Evolutionary conservation across 1,284 basidiomycete genomes (phyloP).

Genomic region (Neonothopanus nambi): DNA sequence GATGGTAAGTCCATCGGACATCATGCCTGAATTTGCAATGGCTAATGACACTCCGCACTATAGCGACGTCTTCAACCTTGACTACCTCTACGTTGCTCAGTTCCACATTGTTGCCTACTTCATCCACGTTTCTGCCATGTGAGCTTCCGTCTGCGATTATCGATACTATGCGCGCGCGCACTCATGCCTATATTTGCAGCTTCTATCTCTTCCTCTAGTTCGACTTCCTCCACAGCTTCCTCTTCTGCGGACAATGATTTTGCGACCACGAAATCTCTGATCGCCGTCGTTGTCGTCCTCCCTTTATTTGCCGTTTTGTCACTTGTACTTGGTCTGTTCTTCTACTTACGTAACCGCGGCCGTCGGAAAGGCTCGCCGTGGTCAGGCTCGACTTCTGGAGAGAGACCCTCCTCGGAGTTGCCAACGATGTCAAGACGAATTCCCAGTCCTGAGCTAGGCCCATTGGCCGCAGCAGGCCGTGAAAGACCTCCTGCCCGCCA

Average conservation of each 20-base stretch:
- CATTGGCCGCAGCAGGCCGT: slow-evolving; percentile 5
- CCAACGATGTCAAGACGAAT: neutral
- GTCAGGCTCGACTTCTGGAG: neutral
- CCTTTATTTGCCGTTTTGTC: slow-evolving; percentile 17
- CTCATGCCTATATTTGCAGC: neutral
- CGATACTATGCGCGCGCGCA: neutral
- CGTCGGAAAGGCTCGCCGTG: neutral
- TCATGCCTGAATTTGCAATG: neutral
- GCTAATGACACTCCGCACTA: neutral
- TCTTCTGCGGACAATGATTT: neutral
- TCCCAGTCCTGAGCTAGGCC: neutral
- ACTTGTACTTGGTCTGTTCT: slow-evolving; percentile 17
- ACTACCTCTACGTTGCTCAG: neutral
- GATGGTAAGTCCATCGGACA: slow-evolving; percentile 13
- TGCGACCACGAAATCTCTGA: slow-evolving; percentile 13
- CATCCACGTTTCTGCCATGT: neutral
- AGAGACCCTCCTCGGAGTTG: neutral
- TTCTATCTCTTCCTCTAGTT: neutral
- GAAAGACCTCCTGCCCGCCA: slow-evolving; percentile 2
- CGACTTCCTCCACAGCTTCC: slow-evolving; percentile 1
- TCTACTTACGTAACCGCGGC: slow-evolving; percentile 17
- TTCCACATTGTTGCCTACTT: neutral
- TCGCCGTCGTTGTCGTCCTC: slow-evolving; percentile 18
- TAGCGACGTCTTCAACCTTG: neutral
- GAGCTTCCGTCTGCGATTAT: neutral